Evolutionary conservation across 1,284 basidiomycete species (phyloP).

Genomic region (Marasmius oreades): DNA sequence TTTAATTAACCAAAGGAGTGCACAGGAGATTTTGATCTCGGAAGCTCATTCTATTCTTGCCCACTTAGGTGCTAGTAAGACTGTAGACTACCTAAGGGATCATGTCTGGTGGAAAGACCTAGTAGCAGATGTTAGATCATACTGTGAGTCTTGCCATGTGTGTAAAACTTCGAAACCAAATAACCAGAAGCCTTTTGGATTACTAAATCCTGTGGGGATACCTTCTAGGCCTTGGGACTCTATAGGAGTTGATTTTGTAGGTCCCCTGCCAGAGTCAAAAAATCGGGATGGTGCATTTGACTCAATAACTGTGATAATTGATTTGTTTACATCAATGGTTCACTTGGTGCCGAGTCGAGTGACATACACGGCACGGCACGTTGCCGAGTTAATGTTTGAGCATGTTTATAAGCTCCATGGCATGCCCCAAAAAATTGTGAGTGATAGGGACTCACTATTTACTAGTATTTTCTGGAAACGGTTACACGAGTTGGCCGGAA

Average conservation of each 20-base stretch:
- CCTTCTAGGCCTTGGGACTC: constrained; percentile 25
- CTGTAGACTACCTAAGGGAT: constrained; percentile 21
- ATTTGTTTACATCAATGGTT: constrained; percentile 29
- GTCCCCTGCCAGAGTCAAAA: constrained; percentile 29
- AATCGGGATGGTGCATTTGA: constrained; percentile 26
- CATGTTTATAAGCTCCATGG: constrained; percentile 24
- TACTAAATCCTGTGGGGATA: constrained; percentile 20
- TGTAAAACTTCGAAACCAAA: constrained; percentile 22
- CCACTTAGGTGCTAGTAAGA: constrained; percentile 25
- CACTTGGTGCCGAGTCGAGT: constrained; percentile 25
- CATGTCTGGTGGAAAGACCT: constrained; percentile 29
- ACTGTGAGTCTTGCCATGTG: constrained; percentile 22
- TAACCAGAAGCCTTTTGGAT: constrained; percentile 22
- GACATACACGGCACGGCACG: constrained; percentile 15
- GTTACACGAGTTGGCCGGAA: constrained; percentile 19
- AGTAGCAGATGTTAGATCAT: constrained; percentile 20
- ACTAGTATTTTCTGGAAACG: constrained; percentile 22
- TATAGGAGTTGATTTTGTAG: constrained; percentile 35
- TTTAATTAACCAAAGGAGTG: constrained; percentile 7
- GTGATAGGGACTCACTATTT: constrained; percentile 21
- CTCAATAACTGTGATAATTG: constrained; percentile 28
- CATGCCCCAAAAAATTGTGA: constrained; percentile 20
- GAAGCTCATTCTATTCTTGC: constrained; percentile 27
- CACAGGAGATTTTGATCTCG: constrained; percentile 24
- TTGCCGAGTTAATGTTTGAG: constrained; percentile 22